Conservation (phyloP, 306 rosid species). For the Citrullus mucosospermus region DNA sequence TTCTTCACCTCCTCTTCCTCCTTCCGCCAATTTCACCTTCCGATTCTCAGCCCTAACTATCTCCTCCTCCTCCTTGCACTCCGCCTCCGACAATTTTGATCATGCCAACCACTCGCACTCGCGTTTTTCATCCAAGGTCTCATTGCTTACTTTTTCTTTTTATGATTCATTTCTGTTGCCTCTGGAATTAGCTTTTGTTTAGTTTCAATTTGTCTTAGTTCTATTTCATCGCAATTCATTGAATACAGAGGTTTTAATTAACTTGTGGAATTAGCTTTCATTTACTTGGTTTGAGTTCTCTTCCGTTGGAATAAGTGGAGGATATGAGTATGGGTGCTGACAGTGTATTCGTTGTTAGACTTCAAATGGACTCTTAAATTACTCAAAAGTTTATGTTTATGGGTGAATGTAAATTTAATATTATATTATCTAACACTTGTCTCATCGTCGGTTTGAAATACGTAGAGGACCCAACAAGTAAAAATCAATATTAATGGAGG, state of each 20-base stretch:
- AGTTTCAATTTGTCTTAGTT: neutral
- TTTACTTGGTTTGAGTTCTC: neutral
- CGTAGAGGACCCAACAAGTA: no score
- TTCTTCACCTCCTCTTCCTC: slow-evolving; percentile 7
- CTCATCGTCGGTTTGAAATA: no score
- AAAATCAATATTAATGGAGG: no score
- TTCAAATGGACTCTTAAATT: no score
- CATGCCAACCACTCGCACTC: slow-evolving; percentile 11
- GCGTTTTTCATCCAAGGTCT: slow-evolving; percentile 33
- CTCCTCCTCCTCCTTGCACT: slow-evolving; percentile 38
- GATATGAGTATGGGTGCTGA: neutral
- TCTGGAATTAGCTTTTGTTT: neutral
- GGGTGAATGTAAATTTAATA: no score
- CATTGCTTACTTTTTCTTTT: neutral
- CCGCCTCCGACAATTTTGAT: slow-evolving; percentile 40
- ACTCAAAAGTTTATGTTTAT: no score
- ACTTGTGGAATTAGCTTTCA: neutral
- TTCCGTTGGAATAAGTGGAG: neutral
- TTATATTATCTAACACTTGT: no score
- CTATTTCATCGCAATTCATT: neutral
- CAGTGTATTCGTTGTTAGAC: neutral
- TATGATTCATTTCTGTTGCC: neutral
- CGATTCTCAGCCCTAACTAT: slow-evolving; percentile 22
- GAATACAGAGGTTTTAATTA: neutral
- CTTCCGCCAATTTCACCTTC: slow-evolving; percentile 10